Evolutionary conservation across 148 eudicot species (phyloP), one percentile per base, ranked within the genome.

Genomic region (Rhododendron griersonianum): DNA sequence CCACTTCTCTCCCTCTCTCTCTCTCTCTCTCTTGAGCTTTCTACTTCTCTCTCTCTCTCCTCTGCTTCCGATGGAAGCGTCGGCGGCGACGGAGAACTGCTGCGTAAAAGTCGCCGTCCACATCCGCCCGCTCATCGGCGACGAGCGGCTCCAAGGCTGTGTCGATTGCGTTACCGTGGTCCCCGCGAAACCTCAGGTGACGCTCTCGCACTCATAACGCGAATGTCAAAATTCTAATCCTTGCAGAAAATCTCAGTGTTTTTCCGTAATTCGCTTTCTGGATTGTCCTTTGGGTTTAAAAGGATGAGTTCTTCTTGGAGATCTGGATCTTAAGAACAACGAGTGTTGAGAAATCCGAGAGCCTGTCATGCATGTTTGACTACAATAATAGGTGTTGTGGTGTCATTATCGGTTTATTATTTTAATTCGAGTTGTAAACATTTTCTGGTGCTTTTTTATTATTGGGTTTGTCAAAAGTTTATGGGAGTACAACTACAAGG

Each of bases 31-130:
- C 44, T 39, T 5, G 44, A 39, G 44, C 5, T n/a, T 5, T 57
- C 23, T 50, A 39, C 44, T 37, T 81, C 21, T 78, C 82, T 79
- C 69, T 83, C 71, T 35, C 63, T 76, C 75, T 28, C 28, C 87
- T 73, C 25, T 30, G 80, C 85, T 78, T 81, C 86, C 83, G n/a
- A 86, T 93, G 92, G 94, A 90, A 85, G 90, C 88, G 79, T 87
- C 86, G 61, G 85, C 86, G 88, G 86, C 86, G 88, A 84, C 84
- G 88, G 94, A 95, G 71, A 98, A 97, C 82, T 97, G 99, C 85
- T 92, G 94, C 75, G 99, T 97, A 1, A 97, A 97, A 85, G 99
- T 97, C 0, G 99, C 98, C 0, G 98, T 97, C 83, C 98, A 97
- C 73, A 90, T 97, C 21, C 87, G 99, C 78, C 99, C 99, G 10